phyloP scores from a whole-genome alignment of 2,329 filamentous ascomycete species.

The Periconia sp. region DNA sequence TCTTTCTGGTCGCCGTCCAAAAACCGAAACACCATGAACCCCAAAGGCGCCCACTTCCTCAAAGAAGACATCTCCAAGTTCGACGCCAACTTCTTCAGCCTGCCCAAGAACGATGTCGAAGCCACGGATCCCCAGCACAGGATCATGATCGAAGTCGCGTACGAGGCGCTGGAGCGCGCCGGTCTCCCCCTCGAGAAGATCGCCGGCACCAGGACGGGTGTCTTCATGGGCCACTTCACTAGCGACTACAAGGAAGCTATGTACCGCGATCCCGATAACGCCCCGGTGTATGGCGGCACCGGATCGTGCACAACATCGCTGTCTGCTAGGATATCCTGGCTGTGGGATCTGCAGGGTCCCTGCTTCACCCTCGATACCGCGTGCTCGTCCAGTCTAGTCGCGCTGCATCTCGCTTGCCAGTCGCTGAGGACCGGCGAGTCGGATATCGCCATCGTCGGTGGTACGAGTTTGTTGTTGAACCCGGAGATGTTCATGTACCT shows the following conservation, averaged over 20 bases:
- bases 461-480: not conserved
- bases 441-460: not conserved
- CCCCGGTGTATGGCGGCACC: not conserved
- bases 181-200: conserved; percentile 16
- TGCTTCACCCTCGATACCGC: conserved; percentile 16
- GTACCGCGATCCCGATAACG: conserved; percentile 12
- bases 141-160: conserved; percentile 23
- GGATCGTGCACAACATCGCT: conserved; percentile 6
- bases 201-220: conserved; percentile 18
- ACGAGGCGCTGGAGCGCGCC: conserved; percentile 23
- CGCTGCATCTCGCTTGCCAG: conserved; percentile 13
- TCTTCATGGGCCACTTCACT: conserved; percentile 20
- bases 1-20: conserved; percentile 7
- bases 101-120: no score
- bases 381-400: conserved; percentile 14
- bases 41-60: not conserved
- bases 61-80: no score
- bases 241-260: conserved; percentile 18
- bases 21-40: conserved; percentile 13
- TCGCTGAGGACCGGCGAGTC: conserved; percentile 16
- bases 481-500: not conserved
- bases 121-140: conserved; percentile 31
- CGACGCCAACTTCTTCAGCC: no score
- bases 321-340: conserved; percentile 9
- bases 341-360: conserved; percentile 16